Conservation (phyloP, 306 rosid species). For the Trichosanthes cucumerina region DNA sequence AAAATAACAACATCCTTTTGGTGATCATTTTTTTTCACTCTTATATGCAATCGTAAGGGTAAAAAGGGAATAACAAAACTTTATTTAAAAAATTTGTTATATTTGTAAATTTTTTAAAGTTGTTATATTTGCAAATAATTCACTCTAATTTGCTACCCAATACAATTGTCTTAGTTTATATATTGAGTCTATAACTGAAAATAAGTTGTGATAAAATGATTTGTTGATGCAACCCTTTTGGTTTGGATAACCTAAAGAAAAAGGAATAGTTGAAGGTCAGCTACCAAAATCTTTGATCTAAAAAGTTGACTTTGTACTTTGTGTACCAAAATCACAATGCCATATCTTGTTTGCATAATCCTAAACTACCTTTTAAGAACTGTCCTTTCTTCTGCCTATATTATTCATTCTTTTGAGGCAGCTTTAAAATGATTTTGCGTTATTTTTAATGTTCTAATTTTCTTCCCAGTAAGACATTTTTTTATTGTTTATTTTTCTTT, state of each 20-base stretch:
- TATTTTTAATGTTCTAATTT: neutral
- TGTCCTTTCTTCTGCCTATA: neutral
- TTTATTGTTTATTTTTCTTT: no score
- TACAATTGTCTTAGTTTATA: no score
- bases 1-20: no score
- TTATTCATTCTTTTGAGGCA: neutral
- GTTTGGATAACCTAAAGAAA: neutral
- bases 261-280: neutral
- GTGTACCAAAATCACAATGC: neutral
- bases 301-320: neutral
- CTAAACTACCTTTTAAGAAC: neutral
- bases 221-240: neutral
- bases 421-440: neutral
- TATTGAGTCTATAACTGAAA: neutral
- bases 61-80: no score
- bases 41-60: no score
- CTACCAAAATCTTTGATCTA: neutral
- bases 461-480: neutral
- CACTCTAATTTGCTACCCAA: no score
- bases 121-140: no score
- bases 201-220: neutral
- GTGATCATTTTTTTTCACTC: no score
- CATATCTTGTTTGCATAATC: neutral
- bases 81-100: no score
- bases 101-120: no score